Conservation (phyloP, 2,329 filamentous ascomycete genomes). For the Aquanectria penicillioides region DNA sequence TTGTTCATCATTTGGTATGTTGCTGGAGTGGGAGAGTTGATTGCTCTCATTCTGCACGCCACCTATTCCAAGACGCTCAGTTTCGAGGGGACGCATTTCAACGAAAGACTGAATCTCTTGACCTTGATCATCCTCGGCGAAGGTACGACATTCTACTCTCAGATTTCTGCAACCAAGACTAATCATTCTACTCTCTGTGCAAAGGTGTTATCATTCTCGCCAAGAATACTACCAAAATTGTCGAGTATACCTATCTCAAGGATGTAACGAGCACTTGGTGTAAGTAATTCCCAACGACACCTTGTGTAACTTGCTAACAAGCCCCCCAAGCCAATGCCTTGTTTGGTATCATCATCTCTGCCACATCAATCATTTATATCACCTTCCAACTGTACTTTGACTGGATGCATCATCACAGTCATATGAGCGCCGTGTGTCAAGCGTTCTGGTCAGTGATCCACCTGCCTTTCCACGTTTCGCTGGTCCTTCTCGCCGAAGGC, state of each 20-base stretch:
- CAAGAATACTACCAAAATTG: slow-evolving; percentile 20
- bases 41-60: slow-evolving; percentile 8
- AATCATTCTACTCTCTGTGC: not conserved
- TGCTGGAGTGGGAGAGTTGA: slow-evolving; percentile 1
- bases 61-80: slow-evolving; percentile 15
- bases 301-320: not conserved
- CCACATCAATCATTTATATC: slow-evolving; percentile 17
- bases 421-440: slow-evolving; percentile 17
- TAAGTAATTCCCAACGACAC: not conserved
- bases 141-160: not conserved
- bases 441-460: slow-evolving; percentile 19
- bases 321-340: not conserved
- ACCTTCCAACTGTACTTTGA: slow-evolving; percentile 26
- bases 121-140: slow-evolving; percentile 21
- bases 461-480: slow-evolving; percentile 17
- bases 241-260: slow-evolving; percentile 20
- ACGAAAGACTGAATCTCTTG: slow-evolving; percentile 18
- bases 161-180: not conserved
- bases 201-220: slow-evolving; percentile 20
- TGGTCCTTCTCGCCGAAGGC: slow-evolving; percentile 19
- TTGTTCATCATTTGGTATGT: slow-evolving; percentile 11
- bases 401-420: slow-evolving; percentile 25
- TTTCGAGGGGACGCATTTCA: slow-evolving; percentile 21
- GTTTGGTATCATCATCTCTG: slow-evolving; percentile 17
- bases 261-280: slow-evolving; percentile 4